Evolutionary conservation across 2,329 filamentous ascomycete species (phyloP).

Genomic region (Fusarium algeriense): DNA sequence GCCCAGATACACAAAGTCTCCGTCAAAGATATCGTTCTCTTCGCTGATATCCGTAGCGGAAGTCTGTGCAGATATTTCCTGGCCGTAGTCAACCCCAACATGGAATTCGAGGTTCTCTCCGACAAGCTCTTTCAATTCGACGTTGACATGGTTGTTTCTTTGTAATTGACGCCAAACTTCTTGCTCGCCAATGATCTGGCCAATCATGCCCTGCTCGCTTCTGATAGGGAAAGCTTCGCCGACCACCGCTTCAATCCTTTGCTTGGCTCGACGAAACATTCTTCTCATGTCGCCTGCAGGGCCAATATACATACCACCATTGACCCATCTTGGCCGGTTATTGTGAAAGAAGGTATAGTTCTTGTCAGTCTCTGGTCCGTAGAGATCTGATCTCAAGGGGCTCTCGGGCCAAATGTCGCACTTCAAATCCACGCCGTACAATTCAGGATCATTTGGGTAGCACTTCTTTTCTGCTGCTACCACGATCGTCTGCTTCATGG

Average conservation of each 20-base stretch:
- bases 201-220: slow-evolving; percentile 11
- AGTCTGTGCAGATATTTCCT: background rate
- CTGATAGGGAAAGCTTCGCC: background rate
- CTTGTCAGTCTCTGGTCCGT: background rate
- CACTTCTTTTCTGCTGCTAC: background rate
- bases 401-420: background rate
- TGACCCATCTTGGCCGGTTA: background rate
- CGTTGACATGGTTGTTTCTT: background rate
- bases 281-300: slow-evolving; percentile 23
- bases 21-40: background rate
- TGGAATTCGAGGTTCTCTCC: background rate
- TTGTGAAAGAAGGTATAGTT: background rate
- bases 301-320: slow-evolving; percentile 10
- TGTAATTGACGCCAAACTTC: slow-evolving; percentile 6
- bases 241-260: background rate
- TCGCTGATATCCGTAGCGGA: background rate
- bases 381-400: background rate
- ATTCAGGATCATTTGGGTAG: background rate
- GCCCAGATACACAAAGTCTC: background rate
- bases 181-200: background rate
- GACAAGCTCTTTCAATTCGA: fast-evolving
- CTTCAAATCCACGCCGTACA: background rate
- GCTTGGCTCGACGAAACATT: background rate
- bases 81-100: background rate
- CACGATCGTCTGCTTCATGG: slow-evolving; percentile 18